Conservation (phyloP, 2,329 filamentous ascomycete genomes). For the Gaeumannomyces tritici region DNA sequence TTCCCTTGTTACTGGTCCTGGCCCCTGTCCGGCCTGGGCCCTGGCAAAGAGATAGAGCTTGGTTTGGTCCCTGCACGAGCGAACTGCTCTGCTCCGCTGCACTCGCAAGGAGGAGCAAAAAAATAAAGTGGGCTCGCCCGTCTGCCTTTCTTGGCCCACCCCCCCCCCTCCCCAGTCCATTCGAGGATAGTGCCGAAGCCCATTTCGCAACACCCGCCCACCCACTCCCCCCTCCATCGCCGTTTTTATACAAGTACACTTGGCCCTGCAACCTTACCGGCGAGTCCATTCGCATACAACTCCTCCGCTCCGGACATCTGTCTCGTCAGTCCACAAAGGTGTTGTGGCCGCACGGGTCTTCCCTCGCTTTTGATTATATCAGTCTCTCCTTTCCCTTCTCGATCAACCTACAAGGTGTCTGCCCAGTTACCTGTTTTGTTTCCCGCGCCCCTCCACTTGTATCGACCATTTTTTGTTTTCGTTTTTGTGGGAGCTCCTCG, state of each 20-base stretch:
- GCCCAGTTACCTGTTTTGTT: not conserved
- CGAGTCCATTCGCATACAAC: slow-evolving; percentile 8
- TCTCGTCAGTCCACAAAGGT: not conserved
- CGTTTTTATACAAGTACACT: slow-evolving; percentile 37
- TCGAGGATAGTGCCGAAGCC: slow-evolving; percentile 35
- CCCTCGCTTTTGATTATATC: not conserved
- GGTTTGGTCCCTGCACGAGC: slow-evolving; percentile 2
- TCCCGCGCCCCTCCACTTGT: not conserved
- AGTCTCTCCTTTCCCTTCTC: not conserved
- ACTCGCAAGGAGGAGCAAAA: not conserved
- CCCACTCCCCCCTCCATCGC: slow-evolving; percentile 35
- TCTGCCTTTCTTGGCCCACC: slow-evolving; percentile 22
- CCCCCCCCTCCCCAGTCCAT: slow-evolving; percentile 12
- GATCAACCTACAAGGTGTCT: not conserved
- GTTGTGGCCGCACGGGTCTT: not conserved
- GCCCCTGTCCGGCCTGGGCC: not conserved
- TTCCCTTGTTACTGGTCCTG: not conserved
- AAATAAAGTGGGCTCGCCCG: not conserved
- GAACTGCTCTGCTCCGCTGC: not conserved
- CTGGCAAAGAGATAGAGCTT: slow-evolving; percentile 2
- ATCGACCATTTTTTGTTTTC: not conserved
- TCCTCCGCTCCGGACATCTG: not conserved
- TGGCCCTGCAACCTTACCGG: slow-evolving; percentile 29
- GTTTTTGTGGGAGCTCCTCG: not conserved
- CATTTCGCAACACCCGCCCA: slow-evolving; percentile 32